Percentiles rank a stretch among this genome's conserved stretches.
Conservation (phyloP, 345 rosid species). For the Citrus glauca region DNA sequence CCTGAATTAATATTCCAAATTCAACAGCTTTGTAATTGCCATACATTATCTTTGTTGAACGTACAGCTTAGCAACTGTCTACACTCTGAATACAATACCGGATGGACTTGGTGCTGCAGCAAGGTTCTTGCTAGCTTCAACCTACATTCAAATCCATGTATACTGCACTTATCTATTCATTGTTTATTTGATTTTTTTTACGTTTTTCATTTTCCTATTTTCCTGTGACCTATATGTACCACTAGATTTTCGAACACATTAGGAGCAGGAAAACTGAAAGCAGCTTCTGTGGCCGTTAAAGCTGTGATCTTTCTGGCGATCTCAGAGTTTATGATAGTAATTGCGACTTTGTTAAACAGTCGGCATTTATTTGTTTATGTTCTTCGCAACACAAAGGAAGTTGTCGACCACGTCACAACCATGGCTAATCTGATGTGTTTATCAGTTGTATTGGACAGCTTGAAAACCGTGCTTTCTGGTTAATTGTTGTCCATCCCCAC, state of each 20-base stretch:
- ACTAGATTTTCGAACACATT: neutral
- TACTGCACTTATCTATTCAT: neutral
- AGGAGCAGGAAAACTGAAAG: neutral
- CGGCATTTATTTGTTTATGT: neutral
- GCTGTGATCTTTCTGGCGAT: neutral
- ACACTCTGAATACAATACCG: conserved; percentile 38
- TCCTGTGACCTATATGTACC: neutral
- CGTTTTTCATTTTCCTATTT: neutral
- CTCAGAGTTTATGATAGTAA: neutral
- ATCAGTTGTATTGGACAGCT: neutral
- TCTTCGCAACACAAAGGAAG: neutral
- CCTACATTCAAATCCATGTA: neutral
- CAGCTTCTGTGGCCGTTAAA: neutral
- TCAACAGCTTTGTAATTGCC: neutral
- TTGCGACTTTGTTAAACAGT: neutral
- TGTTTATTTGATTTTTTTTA: neutral
- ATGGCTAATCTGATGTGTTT: neutral
- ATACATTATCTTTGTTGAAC: neutral
- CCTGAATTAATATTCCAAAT: neutral
- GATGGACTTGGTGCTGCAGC: neutral
- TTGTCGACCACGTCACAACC: neutral
- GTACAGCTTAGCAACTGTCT: conserved; percentile 46
- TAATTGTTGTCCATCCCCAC: no score
- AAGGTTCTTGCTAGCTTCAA: neutral
- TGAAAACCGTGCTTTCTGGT: no score